Evolutionary conservation across 495 filamentous ascomycete genomes (phyloP).

Genomic region (Chaetomium cochliodes): DNA sequence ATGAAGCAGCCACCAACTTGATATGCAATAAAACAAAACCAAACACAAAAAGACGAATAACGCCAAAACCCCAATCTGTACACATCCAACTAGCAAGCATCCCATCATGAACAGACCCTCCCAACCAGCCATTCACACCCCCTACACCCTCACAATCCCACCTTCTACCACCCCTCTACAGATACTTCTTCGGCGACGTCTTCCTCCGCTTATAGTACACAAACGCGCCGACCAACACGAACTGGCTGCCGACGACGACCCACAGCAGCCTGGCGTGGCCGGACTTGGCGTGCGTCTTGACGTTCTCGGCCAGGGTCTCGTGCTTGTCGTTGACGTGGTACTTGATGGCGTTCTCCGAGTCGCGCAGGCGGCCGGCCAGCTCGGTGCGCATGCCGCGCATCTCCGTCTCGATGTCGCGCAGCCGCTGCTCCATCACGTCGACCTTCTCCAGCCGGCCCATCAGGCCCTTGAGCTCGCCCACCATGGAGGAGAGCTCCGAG

Average conservation of each 20-base stretch:
- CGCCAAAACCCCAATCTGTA: neutral
- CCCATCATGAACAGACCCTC: slow-evolving; percentile 13
- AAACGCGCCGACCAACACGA: slow-evolving; percentile 66
- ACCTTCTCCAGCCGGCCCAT: slow-evolving; percentile 43
- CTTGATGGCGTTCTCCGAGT: slow-evolving; percentile 73
- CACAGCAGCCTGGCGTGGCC: slow-evolving; percentile 73
- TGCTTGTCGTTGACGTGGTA: slow-evolving; percentile 71
- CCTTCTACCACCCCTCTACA: slow-evolving; percentile 50
- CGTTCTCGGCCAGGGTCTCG: slow-evolving; percentile 59
- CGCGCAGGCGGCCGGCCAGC: slow-evolving; percentile 52
- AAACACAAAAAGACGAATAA: neutral
- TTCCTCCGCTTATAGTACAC: slow-evolving; percentile 79
- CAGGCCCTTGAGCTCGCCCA: slow-evolving; percentile 43
- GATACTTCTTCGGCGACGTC: slow-evolving; percentile 85
- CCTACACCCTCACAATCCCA: neutral
- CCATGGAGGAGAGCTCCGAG: slow-evolving; percentile 47
- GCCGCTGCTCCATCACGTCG: slow-evolving; percentile 43
- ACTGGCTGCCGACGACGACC: slow-evolving; percentile 73
- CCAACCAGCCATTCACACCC: neutral
- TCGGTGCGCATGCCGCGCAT: slow-evolving; percentile 55
- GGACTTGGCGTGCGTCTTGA: slow-evolving; percentile 54
- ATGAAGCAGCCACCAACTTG: slow-evolving; percentile 1
- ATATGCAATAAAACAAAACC: neutral
- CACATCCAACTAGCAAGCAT: slow-evolving; percentile 3
- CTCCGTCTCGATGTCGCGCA: slow-evolving; percentile 66